Percentiles rank a stretch among this genome's conserved stretches.
These are phyloP conservation scores for Malassezia pachydermatis DNA, from an alignment of 1,284 basidiomycete species.

Conservation along the genomic window DNA sequence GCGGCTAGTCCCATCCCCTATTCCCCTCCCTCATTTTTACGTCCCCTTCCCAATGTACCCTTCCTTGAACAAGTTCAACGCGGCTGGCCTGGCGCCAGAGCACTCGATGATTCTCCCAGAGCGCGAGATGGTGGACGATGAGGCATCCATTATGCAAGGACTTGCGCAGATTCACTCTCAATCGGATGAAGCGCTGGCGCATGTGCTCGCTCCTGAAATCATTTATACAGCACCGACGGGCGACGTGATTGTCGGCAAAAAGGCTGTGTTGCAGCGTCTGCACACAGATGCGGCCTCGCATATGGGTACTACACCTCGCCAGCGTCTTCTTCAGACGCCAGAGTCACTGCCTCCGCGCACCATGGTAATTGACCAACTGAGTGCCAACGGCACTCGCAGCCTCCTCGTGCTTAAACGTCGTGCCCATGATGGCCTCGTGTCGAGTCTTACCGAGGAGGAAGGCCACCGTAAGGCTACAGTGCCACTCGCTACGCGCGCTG, in stretches of 20 bases:
- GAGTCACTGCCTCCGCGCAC: slow-evolving; percentile 36
- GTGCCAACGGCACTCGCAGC: slow-evolving; percentile 12
- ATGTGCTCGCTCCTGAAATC: slow-evolving; percentile 35
- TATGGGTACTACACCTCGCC: no score
- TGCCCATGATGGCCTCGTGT: slow-evolving; percentile 34
- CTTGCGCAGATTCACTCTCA: slow-evolving; percentile 33
- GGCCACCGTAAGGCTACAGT: slow-evolving; percentile 33
- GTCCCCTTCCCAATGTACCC: no score
- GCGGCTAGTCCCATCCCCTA: not conserved
- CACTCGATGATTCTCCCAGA: slow-evolving; percentile 43
- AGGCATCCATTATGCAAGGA: slow-evolving; percentile 28
- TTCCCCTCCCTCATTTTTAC: no score
- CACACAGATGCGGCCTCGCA: slow-evolving; percentile 9
- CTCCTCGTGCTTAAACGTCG: slow-evolving; percentile 43
- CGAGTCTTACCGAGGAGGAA: slow-evolving; percentile 38
- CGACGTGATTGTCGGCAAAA: slow-evolving; percentile 38
- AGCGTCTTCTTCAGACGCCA: slow-evolving; percentile 40
- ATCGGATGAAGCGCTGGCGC: slow-evolving; percentile 19
- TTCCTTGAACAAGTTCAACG: slow-evolving; percentile 41
- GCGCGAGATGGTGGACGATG: slow-evolving; percentile 29
- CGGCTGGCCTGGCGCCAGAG: slow-evolving; percentile 44
- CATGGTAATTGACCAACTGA: slow-evolving; percentile 36
- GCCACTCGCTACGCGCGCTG: slow-evolving; percentile 39
- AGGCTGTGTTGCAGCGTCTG: slow-evolving; percentile 15
- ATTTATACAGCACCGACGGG: slow-evolving; percentile 40